Evolutionary conservation across 371 early-diverging fungal species (phyloP).

Genomic region (Blakeslea trispora): DNA sequence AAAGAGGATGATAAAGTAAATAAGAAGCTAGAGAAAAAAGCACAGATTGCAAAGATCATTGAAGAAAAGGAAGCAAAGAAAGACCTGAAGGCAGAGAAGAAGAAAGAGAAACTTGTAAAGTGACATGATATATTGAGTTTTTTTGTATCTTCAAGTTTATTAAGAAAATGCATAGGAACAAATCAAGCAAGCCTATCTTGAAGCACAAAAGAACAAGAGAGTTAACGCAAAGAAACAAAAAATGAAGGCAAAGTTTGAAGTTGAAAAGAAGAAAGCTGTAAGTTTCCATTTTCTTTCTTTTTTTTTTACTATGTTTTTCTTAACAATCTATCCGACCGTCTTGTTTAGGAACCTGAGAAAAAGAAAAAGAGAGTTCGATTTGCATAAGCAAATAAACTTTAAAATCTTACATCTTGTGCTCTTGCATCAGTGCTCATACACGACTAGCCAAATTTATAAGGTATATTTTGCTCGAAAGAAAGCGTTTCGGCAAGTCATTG

Average conservation of each 20-base stretch:
- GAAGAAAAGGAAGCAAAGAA: slow-evolving; percentile 26
- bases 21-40: slow-evolving; percentile 23
- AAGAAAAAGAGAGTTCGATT: slow-evolving; percentile 23
- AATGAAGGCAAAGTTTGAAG: slow-evolving; percentile 11
- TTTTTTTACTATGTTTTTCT: no score
- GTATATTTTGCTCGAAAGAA: no score
- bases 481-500: no score
- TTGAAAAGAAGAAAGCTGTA: slow-evolving; percentile 1
- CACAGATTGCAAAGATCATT: slow-evolving; percentile 19
- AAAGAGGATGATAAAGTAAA: slow-evolving; percentile 21
- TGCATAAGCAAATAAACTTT: slow-evolving; percentile 7
- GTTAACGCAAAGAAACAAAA: slow-evolving; percentile 23
- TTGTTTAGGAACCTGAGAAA: slow-evolving; percentile 15
- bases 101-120: slow-evolving; percentile 22
- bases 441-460: no score
- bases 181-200: slow-evolving; percentile 19
- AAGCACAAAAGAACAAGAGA: slow-evolving; percentile 26
- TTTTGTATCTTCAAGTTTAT: no score
- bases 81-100: slow-evolving; percentile 17
- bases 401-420: no score
- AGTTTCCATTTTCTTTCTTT: no score
- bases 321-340: no score
- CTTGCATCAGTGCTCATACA: no score
- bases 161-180: no score
- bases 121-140: no score